Conservation (phyloP, 2,329 filamentous ascomycete species). For the Penicillium frequentans region DNA sequence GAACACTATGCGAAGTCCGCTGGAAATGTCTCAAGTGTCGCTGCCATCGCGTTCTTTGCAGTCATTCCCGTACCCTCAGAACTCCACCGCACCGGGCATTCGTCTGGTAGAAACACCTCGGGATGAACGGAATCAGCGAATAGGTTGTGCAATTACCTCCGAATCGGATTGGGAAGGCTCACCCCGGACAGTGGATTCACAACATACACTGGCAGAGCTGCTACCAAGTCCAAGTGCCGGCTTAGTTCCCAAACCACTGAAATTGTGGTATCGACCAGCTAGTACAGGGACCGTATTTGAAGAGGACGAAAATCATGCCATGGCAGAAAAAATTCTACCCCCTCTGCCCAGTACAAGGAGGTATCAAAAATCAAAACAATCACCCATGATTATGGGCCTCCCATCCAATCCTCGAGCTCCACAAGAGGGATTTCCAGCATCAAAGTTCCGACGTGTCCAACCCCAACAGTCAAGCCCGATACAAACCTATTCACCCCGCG, state of each 20-base stretch:
- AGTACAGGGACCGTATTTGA: slow-evolving; percentile 41
- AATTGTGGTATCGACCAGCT: slow-evolving; percentile 28
- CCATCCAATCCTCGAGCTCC: slow-evolving; percentile 39
- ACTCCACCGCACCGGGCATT: slow-evolving; percentile 23
- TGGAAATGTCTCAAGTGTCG: slow-evolving; percentile 16
- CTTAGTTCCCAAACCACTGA: slow-evolving; percentile 41
- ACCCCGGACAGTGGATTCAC: slow-evolving; percentile 33
- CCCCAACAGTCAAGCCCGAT: slow-evolving; percentile 3
- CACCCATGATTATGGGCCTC: slow-evolving; percentile 25
- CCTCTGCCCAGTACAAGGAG: background rate
- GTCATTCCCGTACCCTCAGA: slow-evolving; percentile 17
- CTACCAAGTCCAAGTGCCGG: slow-evolving; percentile 35
- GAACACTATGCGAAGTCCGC: slow-evolving; percentile 3
- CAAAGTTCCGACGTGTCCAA: slow-evolving; percentile 13
- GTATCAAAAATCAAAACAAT: slow-evolving; percentile 1
- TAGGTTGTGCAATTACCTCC: slow-evolving; percentile 22
- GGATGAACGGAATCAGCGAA: slow-evolving; percentile 5
- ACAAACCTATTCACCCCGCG: background rate
- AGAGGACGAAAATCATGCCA: slow-evolving; percentile 30
- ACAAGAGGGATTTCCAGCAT: slow-evolving; percentile 27
- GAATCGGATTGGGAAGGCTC: slow-evolving; percentile 29
- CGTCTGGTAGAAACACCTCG: slow-evolving; percentile 1
- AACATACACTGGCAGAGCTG: slow-evolving; percentile 39
- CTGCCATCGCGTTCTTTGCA: slow-evolving; percentile 11
- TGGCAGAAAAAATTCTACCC: background rate